Base-by-base conservation (phyloP, 2,329 filamentous ascomycete species). In the Cladophialophora immunda region DNA sequence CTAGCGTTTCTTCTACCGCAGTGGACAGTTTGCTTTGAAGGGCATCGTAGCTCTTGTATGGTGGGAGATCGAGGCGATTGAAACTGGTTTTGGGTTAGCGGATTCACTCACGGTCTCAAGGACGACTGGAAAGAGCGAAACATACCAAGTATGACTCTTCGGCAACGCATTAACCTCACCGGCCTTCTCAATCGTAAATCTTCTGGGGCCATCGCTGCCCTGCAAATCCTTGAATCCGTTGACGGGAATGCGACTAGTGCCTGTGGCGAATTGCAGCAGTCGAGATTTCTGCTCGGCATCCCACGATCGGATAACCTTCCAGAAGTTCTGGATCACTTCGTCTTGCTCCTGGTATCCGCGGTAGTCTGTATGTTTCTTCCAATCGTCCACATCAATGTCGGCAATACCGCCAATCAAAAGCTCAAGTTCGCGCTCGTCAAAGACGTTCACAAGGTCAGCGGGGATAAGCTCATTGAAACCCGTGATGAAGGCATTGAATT, bases 291-390 rank as follows among this genome's bases (percentile, higher is more conserved):
- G 95, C 80, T 99, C 95, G 30, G 95, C 93, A 78, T 99, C 95
- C 95, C 95, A 99, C 68, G 89, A 92, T 72, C 94, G 90, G 71
- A 99, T 95, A 66, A 87, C 85, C 84, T 97, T 94, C 95, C 95
- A 99, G 87, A 99, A 99, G 84, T 96, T 94, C 79, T 96, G 92
- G 72, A 99, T 95, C 29, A 99, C 95, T 76, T 97, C 93, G 75
- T 99, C 95, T 65, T 90, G 93, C 81, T 99, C 95, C 9, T 96
- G 97, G 85, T 99, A 99, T 62, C 95, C 95, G 74, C 95, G 91
- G 81, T 99, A 99, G 77, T 99, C 95, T 55, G 95, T 99, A 82
- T 99, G 95, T 85, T 99, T 99, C 90, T 99, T 98, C 95, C 95
- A 99, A 81, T 99, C 95, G 68, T 99, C 95, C 17, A 99, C 94